Base-by-base conservation (phyloP, 2,329 filamentous ascomycete genomes). In the Myrmaecium sp. region DNA sequence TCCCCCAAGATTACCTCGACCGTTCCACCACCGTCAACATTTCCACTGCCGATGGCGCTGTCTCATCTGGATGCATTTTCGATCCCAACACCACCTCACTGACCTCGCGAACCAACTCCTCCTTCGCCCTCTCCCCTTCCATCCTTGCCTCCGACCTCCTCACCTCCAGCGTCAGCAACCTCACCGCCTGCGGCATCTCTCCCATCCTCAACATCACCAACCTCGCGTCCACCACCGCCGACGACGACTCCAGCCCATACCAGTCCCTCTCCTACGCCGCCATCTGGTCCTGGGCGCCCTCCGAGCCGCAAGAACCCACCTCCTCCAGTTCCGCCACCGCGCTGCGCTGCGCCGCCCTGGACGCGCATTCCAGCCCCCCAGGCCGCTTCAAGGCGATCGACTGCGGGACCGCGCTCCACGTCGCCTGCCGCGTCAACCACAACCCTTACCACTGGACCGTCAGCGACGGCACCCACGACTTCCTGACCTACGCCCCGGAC, bases 381-480 rank as follows among this genome's bases (percentile, higher is more conserved):
- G 68, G 67, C n/a, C 62, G 55, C 30, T 77, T 71, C 72, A 53
- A 57, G 26, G 61, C 65, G 5, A 49, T 55, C 8, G 60, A 72
- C 40, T 78, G 73, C 46, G 52, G 47, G 4, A 41, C 57, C 18
- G 44, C 49, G 6, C 56, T 63, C 27, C 58, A 54, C 28, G 64
- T 57, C 14, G 68, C 70, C 8, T 77, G 73, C 39, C 67, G 69
- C 14, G 48, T 64, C 14, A 42, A 41, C 4, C 42, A 47, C 17
- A 41, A 57, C n/a, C 70, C 69, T 1, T 76, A 68, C 39, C 45
- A 52, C 26, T 77, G 72, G 71, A 46, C 43, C 4, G 41, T 76
- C 14, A 64, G 64, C 7, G 33, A 42, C 4, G 36, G 48, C 3
- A 33, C 43, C 0, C 51, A 52, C 3, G 40, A n/a, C n/a, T n/a